phyloP scores from a whole-genome alignment of 768 basidiomycete species.

The Rhodotorula kratochvilovae region DNA sequence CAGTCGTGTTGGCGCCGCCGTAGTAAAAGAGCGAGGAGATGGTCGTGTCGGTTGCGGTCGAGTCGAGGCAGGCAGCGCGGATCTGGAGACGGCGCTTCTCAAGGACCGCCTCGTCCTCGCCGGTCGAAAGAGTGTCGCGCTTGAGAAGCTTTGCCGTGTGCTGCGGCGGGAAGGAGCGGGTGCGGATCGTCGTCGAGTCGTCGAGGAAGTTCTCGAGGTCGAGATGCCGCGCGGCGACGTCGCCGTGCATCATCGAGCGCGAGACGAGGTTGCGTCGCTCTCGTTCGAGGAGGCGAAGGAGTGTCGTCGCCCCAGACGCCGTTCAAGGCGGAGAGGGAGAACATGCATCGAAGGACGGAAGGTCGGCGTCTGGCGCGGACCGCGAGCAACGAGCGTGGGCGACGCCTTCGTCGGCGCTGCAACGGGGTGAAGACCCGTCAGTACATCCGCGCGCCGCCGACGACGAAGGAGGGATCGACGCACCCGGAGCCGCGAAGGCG shows the following conservation, averaged over 20 bases:
- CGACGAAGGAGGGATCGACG: background rate
- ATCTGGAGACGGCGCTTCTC: background rate
- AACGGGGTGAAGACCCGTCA: background rate
- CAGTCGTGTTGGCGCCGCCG: background rate
- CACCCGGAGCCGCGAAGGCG: background rate
- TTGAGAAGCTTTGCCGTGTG: background rate
- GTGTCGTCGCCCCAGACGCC: background rate
- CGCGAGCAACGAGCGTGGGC: background rate
- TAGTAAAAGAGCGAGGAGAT: constrained; percentile 20
- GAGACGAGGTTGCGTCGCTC: background rate
- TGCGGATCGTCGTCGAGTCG: background rate
- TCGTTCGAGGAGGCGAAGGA: background rate
- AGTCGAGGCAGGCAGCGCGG: constrained; percentile 6
- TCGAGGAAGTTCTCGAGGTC: background rate
- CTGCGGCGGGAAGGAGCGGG: background rate
- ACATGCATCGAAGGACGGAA: background rate
- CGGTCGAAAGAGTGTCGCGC: background rate
- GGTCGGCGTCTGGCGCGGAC: no score
- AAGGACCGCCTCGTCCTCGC: background rate
- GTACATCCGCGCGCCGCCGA: no score
- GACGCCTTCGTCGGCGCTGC: background rate
- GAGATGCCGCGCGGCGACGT: background rate
- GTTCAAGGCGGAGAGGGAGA: background rate
- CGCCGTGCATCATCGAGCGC: no score
- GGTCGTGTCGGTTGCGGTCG: background rate